Evolutionary conservation across 2,329 filamentous ascomycete genomes (phyloP).

Genomic region (Aspergillus pseudoterreus): DNA sequence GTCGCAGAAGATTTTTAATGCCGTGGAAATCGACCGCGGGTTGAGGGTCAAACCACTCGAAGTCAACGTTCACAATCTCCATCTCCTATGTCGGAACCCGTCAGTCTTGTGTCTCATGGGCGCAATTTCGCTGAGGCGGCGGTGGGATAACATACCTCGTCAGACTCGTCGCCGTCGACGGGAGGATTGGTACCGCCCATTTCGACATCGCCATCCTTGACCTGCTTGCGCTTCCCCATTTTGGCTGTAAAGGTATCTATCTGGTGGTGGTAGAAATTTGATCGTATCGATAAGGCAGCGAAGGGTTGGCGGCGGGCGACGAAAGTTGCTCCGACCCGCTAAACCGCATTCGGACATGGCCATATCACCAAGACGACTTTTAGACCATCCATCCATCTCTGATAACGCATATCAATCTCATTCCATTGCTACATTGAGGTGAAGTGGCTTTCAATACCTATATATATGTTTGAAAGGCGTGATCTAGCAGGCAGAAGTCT

Average conservation of each 20-base stretch:
- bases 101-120: not conserved
- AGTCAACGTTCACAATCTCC: constrained; percentile 90
- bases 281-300: too few relatives aligned
- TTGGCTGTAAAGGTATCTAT: constrained; percentile 17
- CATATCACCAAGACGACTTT: too few relatives aligned
- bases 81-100: constrained; percentile 60
- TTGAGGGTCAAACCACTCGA: constrained; percentile 98
- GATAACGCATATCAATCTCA: too few relatives aligned
- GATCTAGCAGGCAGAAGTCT: too few relatives aligned
- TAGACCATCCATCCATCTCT: too few relatives aligned
- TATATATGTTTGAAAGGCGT: too few relatives aligned
- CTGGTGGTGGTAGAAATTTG: not conserved
- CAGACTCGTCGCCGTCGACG: constrained; percentile 35
- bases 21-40: constrained; percentile 90
- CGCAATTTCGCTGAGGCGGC: not conserved
- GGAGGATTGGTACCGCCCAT: constrained; percentile 42
- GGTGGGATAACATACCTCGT: constrained; percentile 30
- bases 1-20: constrained; percentile 81
- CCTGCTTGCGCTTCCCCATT: constrained; percentile 52
- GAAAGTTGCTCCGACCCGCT: constrained; percentile 10
- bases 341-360: constrained; percentile 1
- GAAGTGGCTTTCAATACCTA: too few relatives aligned
- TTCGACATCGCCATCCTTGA: constrained; percentile 43
- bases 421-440: too few relatives aligned
- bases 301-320: not conserved